phyloP scores from a whole-genome alignment of 768 basidiomycete species.

The Rhizopogon roseolus region DNA sequence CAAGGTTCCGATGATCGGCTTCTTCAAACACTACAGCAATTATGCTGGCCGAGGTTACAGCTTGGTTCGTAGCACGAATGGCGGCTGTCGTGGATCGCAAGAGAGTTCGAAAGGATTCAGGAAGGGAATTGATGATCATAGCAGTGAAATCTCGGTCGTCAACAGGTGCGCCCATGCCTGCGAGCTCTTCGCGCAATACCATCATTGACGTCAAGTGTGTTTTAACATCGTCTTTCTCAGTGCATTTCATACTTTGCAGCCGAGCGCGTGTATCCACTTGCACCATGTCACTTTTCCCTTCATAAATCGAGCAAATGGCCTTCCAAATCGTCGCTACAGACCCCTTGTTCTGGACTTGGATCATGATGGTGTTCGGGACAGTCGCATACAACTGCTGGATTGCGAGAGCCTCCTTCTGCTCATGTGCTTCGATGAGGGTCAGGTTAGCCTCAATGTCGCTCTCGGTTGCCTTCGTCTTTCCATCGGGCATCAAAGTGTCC shows the following conservation, averaged over 20 bases:
- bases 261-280: background rate
- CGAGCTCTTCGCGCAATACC: background rate
- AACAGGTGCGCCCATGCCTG: constrained; percentile 3
- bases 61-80: background rate
- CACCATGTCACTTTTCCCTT: constrained; percentile 4
- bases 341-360: background rate
- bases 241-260: constrained; percentile 5
- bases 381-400: constrained; percentile 4
- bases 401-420: constrained; percentile 2
- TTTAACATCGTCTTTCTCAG: constrained; percentile 1
- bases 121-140: constrained; percentile 4
- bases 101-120: background rate
- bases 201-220: background rate
- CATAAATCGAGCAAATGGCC: background rate
- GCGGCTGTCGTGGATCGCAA: background rate
- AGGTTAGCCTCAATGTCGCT: background rate
- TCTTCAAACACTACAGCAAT: constrained; percentile 1
- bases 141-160: constrained; percentile 3
- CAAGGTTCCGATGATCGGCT: background rate
- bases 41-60: background rate
- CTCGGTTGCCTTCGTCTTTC: background rate
- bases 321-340: background rate
- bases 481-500: background rate
- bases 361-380: background rate
- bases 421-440: background rate